Evolutionary conservation across 129 eudicot genomes (phyloP), one percentile per base, ranked within the genome.

Genomic region (Ambrosia trifida): DNA sequence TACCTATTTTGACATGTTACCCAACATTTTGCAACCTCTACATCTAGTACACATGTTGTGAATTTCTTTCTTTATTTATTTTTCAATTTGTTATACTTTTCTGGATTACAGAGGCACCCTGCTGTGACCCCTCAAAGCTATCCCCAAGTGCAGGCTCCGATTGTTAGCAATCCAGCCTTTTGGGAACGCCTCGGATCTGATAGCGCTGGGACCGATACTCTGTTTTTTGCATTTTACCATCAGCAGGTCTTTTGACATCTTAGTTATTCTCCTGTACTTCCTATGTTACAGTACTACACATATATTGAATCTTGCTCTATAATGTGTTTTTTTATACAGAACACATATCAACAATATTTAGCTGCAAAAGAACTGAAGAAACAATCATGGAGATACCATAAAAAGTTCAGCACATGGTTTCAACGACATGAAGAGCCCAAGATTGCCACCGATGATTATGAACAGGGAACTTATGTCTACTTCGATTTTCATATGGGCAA

Each of bases 331-430:
- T 77, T 40, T 65, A 24, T 84, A 72, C 89, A 95, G 99, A 95
- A 95, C 64, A 80, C 97, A 32, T 95, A 85, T 70, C 97, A 95
- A 76, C 99, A 95, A 61, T 90, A 87, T 78, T 72, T 95, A 82
- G 99, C 97, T 82, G 99, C 99, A 4, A 95, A 81, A 84, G 97
- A 90, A 72, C 77, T 95, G 81, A 95, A 95, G 82, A 95, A 88
- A 54, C 99, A 90, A 80, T 90, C 99, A 11, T 95, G 99, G 99
- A 90, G 99, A 82, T 95, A 83, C 83, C 99, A 95, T 79, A 90
- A 91, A 66, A 95, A 86, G 70, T 90, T 78, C 76, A 90, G 83
- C 76, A 95, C 97, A 10, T 95, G 97, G 99, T 95, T 95, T 84
- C 99, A 95, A 78, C 84, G 99, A 49, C 99, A 90, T 6, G 97